Evolutionary conservation across 805 yeast genomes (phyloP), one percentile per base, ranked within the genome.

Genomic region (Pichia californica): DNA sequence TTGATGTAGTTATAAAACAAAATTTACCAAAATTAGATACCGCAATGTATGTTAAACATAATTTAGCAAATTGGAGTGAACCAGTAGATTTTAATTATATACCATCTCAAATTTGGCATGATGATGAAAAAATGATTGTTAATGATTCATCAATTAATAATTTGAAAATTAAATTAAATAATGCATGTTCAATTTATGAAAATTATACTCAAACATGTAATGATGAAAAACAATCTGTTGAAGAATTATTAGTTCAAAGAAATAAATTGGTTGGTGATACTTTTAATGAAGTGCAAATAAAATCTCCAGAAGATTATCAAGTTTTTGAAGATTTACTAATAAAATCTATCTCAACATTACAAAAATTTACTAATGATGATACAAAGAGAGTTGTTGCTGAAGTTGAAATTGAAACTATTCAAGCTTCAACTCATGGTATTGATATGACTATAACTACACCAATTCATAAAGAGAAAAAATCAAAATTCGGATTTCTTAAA

Each of bases 41-140:
- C 0, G 81, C 86, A 28, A 91, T 93, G 97, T 93, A 81, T 63
- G 79, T 88, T 44, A 88, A 88, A 57, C 99, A 93, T 64, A 93
- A 93, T 60, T 49, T 74, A 21, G 64, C 61, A 15, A 69, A 68
- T 14, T 93, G 96, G 97, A 71, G 70, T 36, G 97, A 88, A 54
- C 98, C 97, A 1, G 69, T 68, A 7, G 98, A 91, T 64, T 87
- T 84, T 57, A 72, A 77, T 51, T 93, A 84, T 56, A 75, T 85
- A 49, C 96, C 98, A 1, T 81, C 95, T 21, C 81, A 88, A 26
- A 82, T 93, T 33, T 93, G 99, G 99, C 98, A 91, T 63, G 99
- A 93, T 57, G 97, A 93, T 62, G 96, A 88, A 51, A 67, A 75
- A 29, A 73, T 85, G 55, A 71, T 82, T 49, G 73, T 79, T 1